Base-by-base conservation (phyloP, 148 eudicot species). In the Vaccinium myrtillus region DNA sequence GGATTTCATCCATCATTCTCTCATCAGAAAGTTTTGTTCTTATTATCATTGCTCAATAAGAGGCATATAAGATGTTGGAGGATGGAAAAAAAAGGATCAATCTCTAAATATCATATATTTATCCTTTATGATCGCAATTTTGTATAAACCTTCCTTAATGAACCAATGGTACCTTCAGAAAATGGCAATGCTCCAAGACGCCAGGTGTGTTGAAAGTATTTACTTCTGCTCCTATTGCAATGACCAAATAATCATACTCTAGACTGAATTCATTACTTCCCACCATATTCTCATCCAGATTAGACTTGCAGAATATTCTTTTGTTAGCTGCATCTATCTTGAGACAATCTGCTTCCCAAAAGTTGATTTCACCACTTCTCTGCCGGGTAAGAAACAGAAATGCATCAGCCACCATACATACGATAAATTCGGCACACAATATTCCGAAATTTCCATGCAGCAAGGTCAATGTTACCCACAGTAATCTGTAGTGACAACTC, bases 171-270 rank as follows among this genome's bases (percentile, higher is more conserved):
- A 96, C 99, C 99, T 97, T 97, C 18, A 97, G 88, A 85, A 97
- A 97, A 89, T 94, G 93, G 94, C 98, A 95, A 85, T 94, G 82
- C 84, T 97, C 98, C 77, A 49, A 8, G 67, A 97, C 99, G 65
- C 99, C 99, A 78, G 98, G 98, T 58, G 96, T 97, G 84, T 92
- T 93, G 86, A 97, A 97, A 39, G 99, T 97, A 82, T 95, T 97
- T 19, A 91, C 96, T 92, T 91, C 92, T 16, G 99, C 95, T 84
- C 99, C 99, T 50, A 92, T 85, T 58, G 98, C 95, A 84, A 97
- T 86, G 61, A 97, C 87, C 82, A 97, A 89, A 81, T 93, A 94
- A 88, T 97, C 99, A 87, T 95, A 97, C 61, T 92, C 91, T 80
- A 95, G 81, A 16, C 63, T 79, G 75, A 95, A 94, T 54, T 94